A percentile compares a stretch with the other conserved stretches of the same genome.
Conservation (phyloP, 1,284 basidiomycete species). For the Neonothopanus nambi region DNA sequence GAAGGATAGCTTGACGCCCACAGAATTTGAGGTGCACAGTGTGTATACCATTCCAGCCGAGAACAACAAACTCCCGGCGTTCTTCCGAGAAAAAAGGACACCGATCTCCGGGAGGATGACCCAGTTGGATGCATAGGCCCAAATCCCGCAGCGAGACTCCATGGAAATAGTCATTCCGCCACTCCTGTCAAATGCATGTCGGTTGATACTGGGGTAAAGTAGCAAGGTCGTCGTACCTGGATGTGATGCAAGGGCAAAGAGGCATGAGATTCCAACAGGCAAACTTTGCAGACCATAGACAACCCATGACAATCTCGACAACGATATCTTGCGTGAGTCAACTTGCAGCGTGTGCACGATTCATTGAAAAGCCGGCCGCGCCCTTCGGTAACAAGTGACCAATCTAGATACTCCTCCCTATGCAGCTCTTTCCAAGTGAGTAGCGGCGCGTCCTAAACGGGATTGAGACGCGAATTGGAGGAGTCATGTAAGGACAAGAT, state of each 20-base stretch:
- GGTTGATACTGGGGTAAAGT: too few relatives aligned
- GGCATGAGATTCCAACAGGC: too few relatives aligned
- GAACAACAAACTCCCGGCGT: conserved; percentile 7
- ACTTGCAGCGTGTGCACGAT: too few relatives aligned
- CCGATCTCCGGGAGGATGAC: conserved; percentile 6
- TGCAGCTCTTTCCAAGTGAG: background rate
- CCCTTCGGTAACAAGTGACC: too few relatives aligned
- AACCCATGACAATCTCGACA: too few relatives aligned
- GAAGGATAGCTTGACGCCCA: conserved; percentile 5
- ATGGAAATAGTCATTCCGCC: conserved; percentile 1
- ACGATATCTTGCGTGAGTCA: too few relatives aligned
- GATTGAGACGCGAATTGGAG: background rate
- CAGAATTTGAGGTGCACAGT: conserved; percentile 9
- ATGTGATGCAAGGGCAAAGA: too few relatives aligned
- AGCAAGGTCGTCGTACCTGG: too few relatives aligned
- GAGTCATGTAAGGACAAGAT: too few relatives aligned
- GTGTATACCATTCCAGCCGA: conserved; percentile 13
- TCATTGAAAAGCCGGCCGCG: too few relatives aligned
- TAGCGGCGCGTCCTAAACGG: background rate
- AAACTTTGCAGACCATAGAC: too few relatives aligned
- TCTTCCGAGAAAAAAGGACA: conserved; percentile 1
- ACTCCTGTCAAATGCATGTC: background rate
- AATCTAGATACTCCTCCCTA: background rate
- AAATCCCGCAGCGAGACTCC: background rate
- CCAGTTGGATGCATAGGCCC: conserved; percentile 7